These are phyloP conservation scores for Fusarium goolgardi DNA, from an alignment of 2,329 filamentous ascomycete species.

Conservation along the genomic window DNA sequence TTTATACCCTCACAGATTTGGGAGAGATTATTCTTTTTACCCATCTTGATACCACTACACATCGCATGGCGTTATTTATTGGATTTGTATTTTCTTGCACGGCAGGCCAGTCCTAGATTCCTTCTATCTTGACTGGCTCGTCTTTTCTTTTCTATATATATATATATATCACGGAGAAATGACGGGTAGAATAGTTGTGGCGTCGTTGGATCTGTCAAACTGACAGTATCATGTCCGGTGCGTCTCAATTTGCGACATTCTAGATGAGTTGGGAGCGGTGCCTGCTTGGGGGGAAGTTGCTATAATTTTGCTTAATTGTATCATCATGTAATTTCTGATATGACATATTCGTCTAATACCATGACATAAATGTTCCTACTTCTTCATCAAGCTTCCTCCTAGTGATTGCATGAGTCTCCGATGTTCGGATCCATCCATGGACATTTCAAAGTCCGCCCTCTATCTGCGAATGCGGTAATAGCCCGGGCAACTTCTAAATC, in stretches of 20 bases:
- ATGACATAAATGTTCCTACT: neutral
- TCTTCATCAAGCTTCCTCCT: neutral
- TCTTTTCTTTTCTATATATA: constrained; percentile 11
- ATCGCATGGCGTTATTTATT: constrained; percentile 47
- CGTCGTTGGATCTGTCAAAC: constrained; percentile 17
- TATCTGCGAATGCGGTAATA: constrained; percentile 41
- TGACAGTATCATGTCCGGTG: constrained; percentile 7
- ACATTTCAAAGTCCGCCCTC: constrained; percentile 37
- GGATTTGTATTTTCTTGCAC: constrained; percentile 24
- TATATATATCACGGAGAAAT: constrained; percentile 18
- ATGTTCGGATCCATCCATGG: constrained; percentile 14
- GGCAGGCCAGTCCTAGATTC: constrained; percentile 2
- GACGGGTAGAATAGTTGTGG: constrained; percentile 29
- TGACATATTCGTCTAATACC: constrained; percentile 16
- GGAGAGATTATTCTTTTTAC: constrained; percentile 34
- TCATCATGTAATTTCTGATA: constrained; percentile 29
- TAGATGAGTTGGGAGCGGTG: constrained; percentile 23
- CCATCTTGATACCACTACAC: constrained; percentile 48
- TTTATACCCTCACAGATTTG: constrained; percentile 38
- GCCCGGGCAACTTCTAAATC: constrained; percentile 19
- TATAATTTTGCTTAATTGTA: constrained; percentile 34
- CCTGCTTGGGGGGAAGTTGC: constrained; percentile 17
- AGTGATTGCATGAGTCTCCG: neutral
- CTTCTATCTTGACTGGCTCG: neutral
- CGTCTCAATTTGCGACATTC: constrained; percentile 14